A percentile compares a stretch with the other conserved stretches of the same genome.
phyloP scores from a whole-genome alignment of 1,139 yeast genomes.

The Saccharomycopsis hybrid region DNA sequence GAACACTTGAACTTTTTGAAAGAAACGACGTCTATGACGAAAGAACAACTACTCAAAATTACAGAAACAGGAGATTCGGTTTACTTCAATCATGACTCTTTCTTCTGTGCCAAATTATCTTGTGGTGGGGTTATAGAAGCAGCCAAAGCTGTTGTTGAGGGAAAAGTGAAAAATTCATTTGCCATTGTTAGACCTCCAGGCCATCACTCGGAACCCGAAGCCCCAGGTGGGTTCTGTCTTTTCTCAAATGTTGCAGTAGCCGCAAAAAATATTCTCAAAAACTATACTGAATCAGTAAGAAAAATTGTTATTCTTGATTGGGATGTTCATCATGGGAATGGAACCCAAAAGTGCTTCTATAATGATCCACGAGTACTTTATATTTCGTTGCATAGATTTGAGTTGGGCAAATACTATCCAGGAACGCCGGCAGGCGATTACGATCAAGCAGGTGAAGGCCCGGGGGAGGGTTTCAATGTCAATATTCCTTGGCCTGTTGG shows the following conservation, averaged over 20 bases:
- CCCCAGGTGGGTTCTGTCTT: conserved; percentile 95
- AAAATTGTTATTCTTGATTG: conserved; percentile 84
- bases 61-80: conserved; percentile 94
- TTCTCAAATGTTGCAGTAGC: conserved; percentile 98
- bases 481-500: conserved; percentile 94
- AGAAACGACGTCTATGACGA: conserved; percentile 70
- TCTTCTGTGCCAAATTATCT: conserved; percentile 78
- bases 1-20: conserved; percentile 73
- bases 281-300: conserved; percentile 84
- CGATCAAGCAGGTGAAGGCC: conserved; percentile 74
- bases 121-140: conserved; percentile 98
- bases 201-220: conserved; percentile 96
- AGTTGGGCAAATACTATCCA: conserved; percentile 88
- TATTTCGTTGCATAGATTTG: conserved; percentile 87
- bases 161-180: conserved; percentile 80
- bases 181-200: conserved; percentile 99
- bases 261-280: conserved; percentile 73
- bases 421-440: conserved; percentile 83
- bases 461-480: conserved; percentile 79
- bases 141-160: conserved; percentile 91
- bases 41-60: conserved; percentile 71
- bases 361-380: conserved; percentile 88
- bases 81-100: conserved; percentile 88
- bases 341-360: conserved; percentile 89
- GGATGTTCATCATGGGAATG: conserved; percentile 99